These are phyloP conservation scores for Talaromyces proteolyticus DNA, from an alignment of 495 filamentous ascomycete species.

Conservation along the genomic window DNA sequence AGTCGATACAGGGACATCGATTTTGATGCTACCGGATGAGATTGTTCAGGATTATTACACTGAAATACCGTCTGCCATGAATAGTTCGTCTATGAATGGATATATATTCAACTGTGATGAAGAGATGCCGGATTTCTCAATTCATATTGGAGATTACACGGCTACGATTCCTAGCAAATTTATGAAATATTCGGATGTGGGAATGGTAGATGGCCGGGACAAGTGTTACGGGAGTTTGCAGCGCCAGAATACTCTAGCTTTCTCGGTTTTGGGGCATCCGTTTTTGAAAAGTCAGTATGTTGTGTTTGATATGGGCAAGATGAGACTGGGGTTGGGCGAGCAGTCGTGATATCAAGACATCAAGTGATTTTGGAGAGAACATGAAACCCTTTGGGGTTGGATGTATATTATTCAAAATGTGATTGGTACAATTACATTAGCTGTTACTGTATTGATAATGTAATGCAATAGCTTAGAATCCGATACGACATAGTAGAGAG, in stretches of 20 bases:
- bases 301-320: slow-evolving; percentile 50
- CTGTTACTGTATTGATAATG: too few species aligned
- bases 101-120: slow-evolving; percentile 62
- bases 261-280: slow-evolving; percentile 70
- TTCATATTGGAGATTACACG: slow-evolving; percentile 46
- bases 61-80: slow-evolving; percentile 43
- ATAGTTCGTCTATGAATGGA: slow-evolving; percentile 47
- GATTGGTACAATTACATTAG: too few species aligned
- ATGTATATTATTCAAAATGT: too few species aligned
- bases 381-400: too few species aligned
- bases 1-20: slow-evolving; percentile 61
- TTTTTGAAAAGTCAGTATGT: slow-evolving; percentile 75
- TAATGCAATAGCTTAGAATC: too few species aligned
- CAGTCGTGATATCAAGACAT: too few species aligned
- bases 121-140: slow-evolving; percentile 54
- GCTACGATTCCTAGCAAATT: slow-evolving; percentile 48
- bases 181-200: slow-evolving; percentile 41
- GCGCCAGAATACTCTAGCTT: slow-evolving; percentile 51
- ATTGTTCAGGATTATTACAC: slow-evolving; percentile 61
- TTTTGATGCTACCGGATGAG: slow-evolving; percentile 52
- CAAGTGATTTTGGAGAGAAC: too few species aligned
- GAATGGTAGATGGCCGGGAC: slow-evolving; percentile 23
- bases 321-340: not conserved
- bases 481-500: too few species aligned
- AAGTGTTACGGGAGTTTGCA: slow-evolving; percentile 62